Base-by-base conservation (phyloP, 2,329 filamentous ascomycete genomes). In the Grosmannia serpens region DNA sequence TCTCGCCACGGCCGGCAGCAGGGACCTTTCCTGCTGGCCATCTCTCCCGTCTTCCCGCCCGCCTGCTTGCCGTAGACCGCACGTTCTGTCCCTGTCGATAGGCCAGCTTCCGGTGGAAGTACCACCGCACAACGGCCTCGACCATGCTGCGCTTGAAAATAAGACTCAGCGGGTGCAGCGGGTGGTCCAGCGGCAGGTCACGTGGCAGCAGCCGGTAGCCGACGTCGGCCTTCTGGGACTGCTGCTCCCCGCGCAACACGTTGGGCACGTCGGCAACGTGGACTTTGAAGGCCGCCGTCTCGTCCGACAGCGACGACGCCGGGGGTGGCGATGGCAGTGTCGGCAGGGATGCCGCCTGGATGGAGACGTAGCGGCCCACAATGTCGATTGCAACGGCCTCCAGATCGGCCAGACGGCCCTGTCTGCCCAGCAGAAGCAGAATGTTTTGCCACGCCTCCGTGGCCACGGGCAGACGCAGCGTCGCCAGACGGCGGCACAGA, bases 101-200 rank as follows among this genome's bases (percentile, higher is more conserved):
- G 2, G 68, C 65, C 27, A 71, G 56, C 15, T 67, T 70, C 55
- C 70, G 65, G 58, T 75, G 69, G 58, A 81, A 80, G 0, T 74
- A 73, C 70, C 74, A 78, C 41, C 62, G 62, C 17, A 64, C 63
- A 4, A 62, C 56, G 10, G 58, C 54, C 31, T 35, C 33, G 1
- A 58, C 38, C 27, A 64, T 26, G 4, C 47, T 53, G 13, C 61
- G 55, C 49, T 72, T 67, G 61, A 82, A 81, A 24, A 82, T 68
- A 44, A 70, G 70, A 47, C 70, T 72, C 8, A 82, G 58, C 2
- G 79, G 79, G 59, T 82, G 79, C 15, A 71, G 64, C 1, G 67
- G 69, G 56, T 75, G 72, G 11, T 62, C 61, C 27, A 72, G 66
- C 1, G 74, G 70, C 15, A 81, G 66, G 57, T 81, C 78, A 29